Base-by-base conservation (phyloP, 2,329 filamentous ascomycete genomes). In the Ophiostoma himal-ulmi region DNA sequence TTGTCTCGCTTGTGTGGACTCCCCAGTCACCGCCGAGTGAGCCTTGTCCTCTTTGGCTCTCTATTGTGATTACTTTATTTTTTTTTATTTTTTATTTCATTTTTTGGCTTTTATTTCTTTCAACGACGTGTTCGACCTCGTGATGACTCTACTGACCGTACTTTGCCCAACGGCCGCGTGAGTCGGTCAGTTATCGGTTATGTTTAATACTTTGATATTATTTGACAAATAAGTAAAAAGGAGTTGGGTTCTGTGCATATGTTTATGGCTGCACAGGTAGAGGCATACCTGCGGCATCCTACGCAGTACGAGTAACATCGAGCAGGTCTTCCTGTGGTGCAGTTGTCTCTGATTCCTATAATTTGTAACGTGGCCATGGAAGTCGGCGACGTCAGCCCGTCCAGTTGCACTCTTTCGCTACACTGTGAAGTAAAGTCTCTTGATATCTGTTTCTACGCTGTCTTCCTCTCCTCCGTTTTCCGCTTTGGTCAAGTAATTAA, bases 141-240 rank as follows among this genome's bases (percentile, higher is more conserved):
- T 64, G 57, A 37, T 30, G 20, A 20, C 26, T 64, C 26, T 36
- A 64, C 30, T 64, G 57, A 36, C 57, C 57, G 57, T 64, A 64
- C 14, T 36, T 64, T 64, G 57, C 30, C 57, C 57, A 64, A 17
- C 30, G 30, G 57, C 30, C 30, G 26, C 57, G 44, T 52, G 52
- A 54, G 52, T 54, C 52, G 52, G 52, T 54, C n/a, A 54, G 52
- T n/a, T 13, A 39, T 30, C 30, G 30, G 30, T 0, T 30, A 30
- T 30, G 30, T 30, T 30, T 30, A 30, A 3, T 30, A 30, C 30
- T 30, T 30, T 30, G 30, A 30, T 30, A 30, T 30, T 30, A 30
- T 30, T 30, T 3, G 30, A 3, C 30, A 39, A 10, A 39, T 39
- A 39, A 39, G 44, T 48, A 48, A 48, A n/a, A n/a, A n/a, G 5